Base-by-base conservation (phyloP, 768 basidiomycete genomes). In the Polyporus arcularius region DNA sequence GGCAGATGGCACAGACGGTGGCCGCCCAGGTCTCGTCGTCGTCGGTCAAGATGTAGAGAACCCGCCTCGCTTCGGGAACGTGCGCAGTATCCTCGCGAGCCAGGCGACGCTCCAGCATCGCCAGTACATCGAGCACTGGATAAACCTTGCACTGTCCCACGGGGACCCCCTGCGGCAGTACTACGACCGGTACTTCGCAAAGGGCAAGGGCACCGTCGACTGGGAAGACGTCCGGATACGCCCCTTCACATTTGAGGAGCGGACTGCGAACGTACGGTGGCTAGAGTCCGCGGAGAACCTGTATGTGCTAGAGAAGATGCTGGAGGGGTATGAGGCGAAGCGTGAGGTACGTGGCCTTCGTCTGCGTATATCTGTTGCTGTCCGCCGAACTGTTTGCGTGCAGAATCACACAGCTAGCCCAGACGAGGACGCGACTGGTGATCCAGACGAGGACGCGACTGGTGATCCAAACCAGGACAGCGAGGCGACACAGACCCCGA, bases 171-270 rank as follows among this genome's bases (percentile, higher is more conserved):
- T 57, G 9, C 18, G 35, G 8, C 14, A n/a, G 35, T 62, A 62
- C 16, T 51, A 45, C 18, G 28, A 53, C 5, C 55, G 31, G 21
- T 48, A 48, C 40, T 57, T 62, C 48, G 55, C 43, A 3, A 51
- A 30, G 40, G 26, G 47, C n/a, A 53, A 61, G 16, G 14, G 51
- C 12, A 28, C 43, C 15, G 53, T 62, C 31, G 61, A 54, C 40
- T 63, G 61, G 61, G 41, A 48, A 31, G 61, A 63, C 48, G 32
- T 38, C 26, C 61, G 61, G 18, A 63, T 63, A 30, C 52, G 61
- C 14, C 61, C 56, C 21, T 63, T 63, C 53, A 46, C 38, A 4
- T 6, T n/a, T 7, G 61, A 58, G 14, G 60, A 61, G 50, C 55
- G 60, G 5, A 3, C n/a, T 1, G 55, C 60, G 18, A 61, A 61